Evolutionary conservation across 2,329 filamentous ascomycete species (phyloP).

Genomic region (Fusarium sp.): DNA sequence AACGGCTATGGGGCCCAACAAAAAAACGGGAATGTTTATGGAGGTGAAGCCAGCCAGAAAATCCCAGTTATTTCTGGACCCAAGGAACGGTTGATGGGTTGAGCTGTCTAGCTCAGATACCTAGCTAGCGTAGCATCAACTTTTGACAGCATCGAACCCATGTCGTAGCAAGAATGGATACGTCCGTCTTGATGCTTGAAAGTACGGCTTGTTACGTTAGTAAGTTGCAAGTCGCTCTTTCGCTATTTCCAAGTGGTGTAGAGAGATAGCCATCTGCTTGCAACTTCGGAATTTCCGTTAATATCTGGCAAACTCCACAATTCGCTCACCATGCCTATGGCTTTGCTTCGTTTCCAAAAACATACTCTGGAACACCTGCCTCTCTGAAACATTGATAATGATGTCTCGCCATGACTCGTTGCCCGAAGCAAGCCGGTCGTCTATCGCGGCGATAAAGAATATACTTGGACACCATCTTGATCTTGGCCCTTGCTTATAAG

Average conservation of each 20-base stretch:
- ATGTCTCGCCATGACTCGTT: conserved; percentile 37
- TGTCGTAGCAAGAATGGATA: conserved; percentile 11
- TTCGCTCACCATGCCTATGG: conserved; percentile 7
- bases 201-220: not conserved
- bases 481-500: conserved; percentile 31
- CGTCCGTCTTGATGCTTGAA: not conserved
- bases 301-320: not conserved
- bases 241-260: not conserved
- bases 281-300: not conserved
- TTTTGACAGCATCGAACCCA: conserved; percentile 13
- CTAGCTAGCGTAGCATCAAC: conserved; percentile 7
- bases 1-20: not conserved
- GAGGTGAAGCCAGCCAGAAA: too few relatives aligned
- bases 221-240: not conserved
- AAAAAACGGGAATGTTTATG: too few relatives aligned
- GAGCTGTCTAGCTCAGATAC: not conserved
- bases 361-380: conserved; percentile 35
- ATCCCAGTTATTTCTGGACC: too few relatives aligned
- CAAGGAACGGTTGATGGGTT: conserved; percentile 3
- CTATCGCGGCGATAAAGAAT: conserved; percentile 14
- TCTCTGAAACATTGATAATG: conserved; percentile 6
- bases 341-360: conserved; percentile 26
- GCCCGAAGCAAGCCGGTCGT: conserved; percentile 5
- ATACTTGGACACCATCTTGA: conserved; percentile 18
- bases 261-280: not conserved